Conservation (phyloP, 352 stramenopile genomes). For the Pythium sp. region DNA sequence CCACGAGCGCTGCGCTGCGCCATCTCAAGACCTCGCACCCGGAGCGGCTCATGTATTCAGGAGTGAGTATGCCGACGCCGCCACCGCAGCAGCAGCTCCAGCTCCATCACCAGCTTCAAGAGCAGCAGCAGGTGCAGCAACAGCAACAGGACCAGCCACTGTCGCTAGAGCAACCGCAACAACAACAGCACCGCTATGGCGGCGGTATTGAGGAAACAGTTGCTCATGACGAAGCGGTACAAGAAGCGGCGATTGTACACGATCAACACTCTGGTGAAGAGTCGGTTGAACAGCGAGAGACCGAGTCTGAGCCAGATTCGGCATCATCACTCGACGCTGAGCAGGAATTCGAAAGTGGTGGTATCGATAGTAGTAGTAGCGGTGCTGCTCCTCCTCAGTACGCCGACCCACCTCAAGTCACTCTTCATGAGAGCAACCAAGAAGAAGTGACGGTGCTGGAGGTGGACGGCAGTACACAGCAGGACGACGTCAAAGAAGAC, state of each 20-base stretch:
- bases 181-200: slow-evolving; percentile 6
- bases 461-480: background rate
- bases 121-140: slow-evolving; percentile 4
- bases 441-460: background rate
- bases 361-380: background rate
- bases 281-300: background rate
- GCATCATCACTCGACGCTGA: background rate
- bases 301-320: background rate
- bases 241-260: background rate
- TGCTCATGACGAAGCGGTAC: background rate
- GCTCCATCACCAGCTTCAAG: slow-evolving; percentile 1
- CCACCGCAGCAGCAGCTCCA: background rate
- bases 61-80: background rate
- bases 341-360: background rate
- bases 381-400: background rate
- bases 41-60: slow-evolving; percentile 14
- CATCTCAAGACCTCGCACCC: slow-evolving; percentile 45
- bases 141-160: slow-evolving; percentile 3
- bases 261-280: background rate
- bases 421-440: background rate
- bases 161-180: background rate
- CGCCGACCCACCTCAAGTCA: background rate
- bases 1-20: slow-evolving; percentile 46
- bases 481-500: background rate
- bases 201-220: background rate